Evolutionary conservation across 2,329 filamentous ascomycete species (phyloP).

Genomic region (Hypoxylon sp.): DNA sequence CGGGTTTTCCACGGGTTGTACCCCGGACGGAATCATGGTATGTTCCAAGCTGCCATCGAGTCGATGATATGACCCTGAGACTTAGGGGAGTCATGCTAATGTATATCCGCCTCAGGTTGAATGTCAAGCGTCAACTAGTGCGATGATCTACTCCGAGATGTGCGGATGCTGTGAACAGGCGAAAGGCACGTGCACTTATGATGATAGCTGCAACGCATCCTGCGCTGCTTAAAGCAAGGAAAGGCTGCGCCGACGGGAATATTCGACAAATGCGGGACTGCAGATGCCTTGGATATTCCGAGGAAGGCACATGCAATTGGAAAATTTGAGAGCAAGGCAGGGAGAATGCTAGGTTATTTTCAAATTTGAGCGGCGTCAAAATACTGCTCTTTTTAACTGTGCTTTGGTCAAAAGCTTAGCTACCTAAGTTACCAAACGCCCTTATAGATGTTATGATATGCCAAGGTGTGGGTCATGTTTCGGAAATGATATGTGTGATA

Average conservation of each 20-base stretch:
- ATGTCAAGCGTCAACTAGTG: slow-evolving; percentile 18
- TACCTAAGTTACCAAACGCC: background rate
- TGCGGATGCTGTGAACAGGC: slow-evolving; percentile 15
- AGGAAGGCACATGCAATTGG: too few relatives aligned
- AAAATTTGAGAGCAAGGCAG: too few relatives aligned
- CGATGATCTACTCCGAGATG: slow-evolving; percentile 33
- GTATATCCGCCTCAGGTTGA: slow-evolving; percentile 21
- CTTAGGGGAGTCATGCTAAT: slow-evolving; percentile 11
- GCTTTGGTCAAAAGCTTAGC: too few relatives aligned
- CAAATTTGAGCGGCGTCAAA: too few relatives aligned
- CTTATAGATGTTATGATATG: background rate
- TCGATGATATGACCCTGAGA: background rate
- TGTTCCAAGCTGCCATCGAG: slow-evolving; percentile 1
- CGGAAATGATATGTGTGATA: background rate
- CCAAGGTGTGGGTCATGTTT: slow-evolving; percentile 1
- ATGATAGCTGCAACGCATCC: slow-evolving; percentile 31
- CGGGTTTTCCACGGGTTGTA: slow-evolving; percentile 28
- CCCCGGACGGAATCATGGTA: slow-evolving; percentile 35
- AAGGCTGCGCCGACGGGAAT: background rate
- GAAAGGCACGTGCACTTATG: slow-evolving; percentile 26
- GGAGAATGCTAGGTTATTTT: too few relatives aligned
- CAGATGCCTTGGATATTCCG: background rate
- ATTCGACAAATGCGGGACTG: background rate
- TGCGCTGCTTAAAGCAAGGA: slow-evolving; percentile 18
- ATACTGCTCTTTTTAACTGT: too few relatives aligned